Evolutionary conservation across 768 basidiomycete species (phyloP), one percentile per base, ranked within the genome.

Genomic region (Mycena leptocephala): DNA sequence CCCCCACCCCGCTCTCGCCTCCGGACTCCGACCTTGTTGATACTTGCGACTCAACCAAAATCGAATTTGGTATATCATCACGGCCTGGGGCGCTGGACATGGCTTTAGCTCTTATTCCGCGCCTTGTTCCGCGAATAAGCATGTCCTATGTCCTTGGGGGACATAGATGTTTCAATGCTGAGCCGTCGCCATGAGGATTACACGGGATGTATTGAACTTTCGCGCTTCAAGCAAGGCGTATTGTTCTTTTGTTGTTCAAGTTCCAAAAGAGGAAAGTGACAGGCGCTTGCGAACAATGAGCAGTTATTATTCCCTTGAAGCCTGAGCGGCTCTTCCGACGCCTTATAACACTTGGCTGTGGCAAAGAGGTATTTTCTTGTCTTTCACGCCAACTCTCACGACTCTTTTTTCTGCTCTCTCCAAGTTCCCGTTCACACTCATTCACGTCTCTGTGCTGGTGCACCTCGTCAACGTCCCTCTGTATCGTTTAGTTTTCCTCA

Each of bases 371-470:
- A 14, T 30, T 30, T 22, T 10, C 16, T 35, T 16, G n/a, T n/a
- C 30, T 6, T 48, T 24, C 43, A 48, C 20, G 28, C 51, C 39
- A 28, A 32, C 30, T 24, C 32, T 62, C 64, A 65, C 64, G 64
- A 53, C 18, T 33, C 22, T 66, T 35, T 30, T 24, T 11, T 41
- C n/a, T n/a, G n/a, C n/a, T 24, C 18, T 39, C 62, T 41, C 22
- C 43, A 37, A 32, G 22, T 30, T 56, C 33, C 30, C 51, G 14
- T 74, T 74, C 58, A 77, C 76, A 64, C 35, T 77, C 76, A 65
- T 74, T 77, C 65, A 77, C 76, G 76, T 48, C 69, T 51, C 61
- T 59, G 77, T 78, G 70, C 77, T 78, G 77, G 76, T 68, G 76
- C 76, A 77, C 77, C 22, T 53, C 55, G 2, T 75, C 33, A 32